Conservation (phyloP, 1,284 basidiomycete genomes). For the Austroboletus rostrupii region DNA sequence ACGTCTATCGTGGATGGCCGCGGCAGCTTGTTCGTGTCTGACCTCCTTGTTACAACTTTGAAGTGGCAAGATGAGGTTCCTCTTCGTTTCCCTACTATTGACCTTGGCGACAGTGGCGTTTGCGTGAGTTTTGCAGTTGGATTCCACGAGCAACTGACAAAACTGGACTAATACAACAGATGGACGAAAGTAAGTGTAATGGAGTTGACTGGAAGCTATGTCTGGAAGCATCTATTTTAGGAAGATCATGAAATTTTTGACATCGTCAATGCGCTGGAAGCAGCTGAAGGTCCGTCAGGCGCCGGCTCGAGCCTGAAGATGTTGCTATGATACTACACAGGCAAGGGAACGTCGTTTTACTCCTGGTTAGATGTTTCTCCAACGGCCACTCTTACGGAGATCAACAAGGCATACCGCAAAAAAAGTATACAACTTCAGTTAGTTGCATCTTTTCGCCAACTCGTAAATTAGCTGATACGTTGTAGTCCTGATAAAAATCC, state of each 20-base stretch:
- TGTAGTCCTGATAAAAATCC: slow-evolving; percentile 90
- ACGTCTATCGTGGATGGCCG: too few species aligned
- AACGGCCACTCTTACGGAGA: slow-evolving; percentile 68
- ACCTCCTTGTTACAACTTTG: background rate
- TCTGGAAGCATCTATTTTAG: slow-evolving; percentile 34
- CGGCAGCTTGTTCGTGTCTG: too few species aligned
- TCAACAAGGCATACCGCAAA: slow-evolving; percentile 85
- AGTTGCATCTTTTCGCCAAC: slow-evolving; percentile 24
- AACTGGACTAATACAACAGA: slow-evolving; percentile 31
- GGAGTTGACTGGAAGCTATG: slow-evolving; percentile 3
- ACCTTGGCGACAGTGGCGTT: slow-evolving; percentile 40
- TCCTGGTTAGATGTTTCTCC: slow-evolving; percentile 74
- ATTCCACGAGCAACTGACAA: slow-evolving; percentile 2
- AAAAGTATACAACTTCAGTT: slow-evolving; percentile 86
- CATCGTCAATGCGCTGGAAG: slow-evolving; percentile 81
- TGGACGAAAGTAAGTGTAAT: slow-evolving; percentile 60
- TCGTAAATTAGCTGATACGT: slow-evolving; percentile 9
- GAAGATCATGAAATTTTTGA: slow-evolving; percentile 96
- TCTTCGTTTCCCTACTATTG: slow-evolving; percentile 39
- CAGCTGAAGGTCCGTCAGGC: slow-evolving; percentile 62
- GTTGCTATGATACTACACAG: slow-evolving; percentile 30
- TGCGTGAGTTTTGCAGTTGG: slow-evolving; percentile 40
- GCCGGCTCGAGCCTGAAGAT: slow-evolving; percentile 2
- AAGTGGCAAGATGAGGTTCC: slow-evolving; percentile 36
- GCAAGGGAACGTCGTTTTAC: slow-evolving; percentile 88